Conservation (phyloP, 192 early-diverging fungal species). For the Dissophora globulifera region DNA sequence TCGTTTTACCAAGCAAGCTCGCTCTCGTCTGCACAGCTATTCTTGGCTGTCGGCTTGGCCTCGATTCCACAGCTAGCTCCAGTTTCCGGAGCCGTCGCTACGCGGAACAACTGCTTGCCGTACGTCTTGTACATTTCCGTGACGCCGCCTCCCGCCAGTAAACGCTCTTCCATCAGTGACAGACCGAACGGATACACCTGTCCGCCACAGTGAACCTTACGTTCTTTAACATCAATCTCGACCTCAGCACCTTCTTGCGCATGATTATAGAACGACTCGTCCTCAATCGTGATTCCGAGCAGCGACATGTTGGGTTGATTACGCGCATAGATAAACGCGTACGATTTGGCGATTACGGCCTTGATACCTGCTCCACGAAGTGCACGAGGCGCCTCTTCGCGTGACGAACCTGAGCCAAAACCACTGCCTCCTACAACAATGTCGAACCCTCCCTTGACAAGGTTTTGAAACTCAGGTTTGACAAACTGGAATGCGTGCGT, state of each 20-base stretch:
- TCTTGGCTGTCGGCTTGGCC: constrained; percentile 31
- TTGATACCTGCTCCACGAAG: constrained; percentile 74
- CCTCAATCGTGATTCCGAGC: constrained; percentile 76
- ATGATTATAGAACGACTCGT: constrained; percentile 80
- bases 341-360: constrained; percentile 85
- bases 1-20: constrained; percentile 51
- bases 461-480: constrained; percentile 77
- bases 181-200: constrained; percentile 70
- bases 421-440: constrained; percentile 79
- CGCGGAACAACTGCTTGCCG: constrained; percentile 77
- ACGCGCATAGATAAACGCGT: constrained; percentile 83
- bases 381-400: constrained; percentile 85
- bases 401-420: constrained; percentile 81
- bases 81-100: constrained; percentile 68
- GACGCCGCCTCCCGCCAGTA: constrained; percentile 78
- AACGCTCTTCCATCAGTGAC: constrained; percentile 78
- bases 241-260: constrained; percentile 80
- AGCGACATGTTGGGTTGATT: constrained; percentile 89
- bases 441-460: constrained; percentile 69
- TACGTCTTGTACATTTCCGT: constrained; percentile 86
- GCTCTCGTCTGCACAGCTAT: constrained; percentile 45
- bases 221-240: constrained; percentile 72
- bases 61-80: constrained; percentile 34
- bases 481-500: constrained; percentile 79
- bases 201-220: constrained; percentile 69